Base-by-base conservation (phyloP, 1,284 basidiomycete species). In the Ganoderma resinaceum region DNA sequence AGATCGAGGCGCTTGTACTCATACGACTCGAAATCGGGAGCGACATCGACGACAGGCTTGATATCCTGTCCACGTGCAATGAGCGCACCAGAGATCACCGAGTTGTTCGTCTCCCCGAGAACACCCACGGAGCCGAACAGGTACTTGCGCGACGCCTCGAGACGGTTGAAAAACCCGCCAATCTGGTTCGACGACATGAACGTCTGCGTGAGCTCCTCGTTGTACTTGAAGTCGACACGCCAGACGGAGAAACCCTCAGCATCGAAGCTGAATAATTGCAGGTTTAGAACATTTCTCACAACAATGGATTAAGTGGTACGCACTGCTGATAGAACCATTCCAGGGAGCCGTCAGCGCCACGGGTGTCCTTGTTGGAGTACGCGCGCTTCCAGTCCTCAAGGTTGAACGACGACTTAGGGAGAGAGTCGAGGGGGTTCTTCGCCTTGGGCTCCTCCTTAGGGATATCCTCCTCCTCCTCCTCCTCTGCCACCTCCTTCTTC, bases 341-440 rank as follows among this genome's bases (percentile, higher is more conserved):
- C 31, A 95, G 74, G 59, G 92, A 76, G 68, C 93, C 93, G 62
- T 81, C 90, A 29, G 90, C 73, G 46, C 92, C 93, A 68, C 94
- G 90, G 46, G 97, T 98, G 67, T 98, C 97, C 82, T 93, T 92
- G 92, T 99, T 99, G 76, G 96, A 98, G 88, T 99, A 99, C 68
- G 94, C 92, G 65, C 96, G 91, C 85, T 99, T 99, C 95, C 95
- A 98, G 84, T 98, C 96, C 82, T 99, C 97, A 68, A 99, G 91
- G 85, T 96, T 96, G 86, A 98, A 94, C 18, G 88, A 83, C 23
- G 94, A 95, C 85, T 97, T 97, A 75, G 97, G 95, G 66, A 98
- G 89, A 70, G 87, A 86, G 74, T 98, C 97, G 64, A 98, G 91
- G 38, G 97, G 97, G 89, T 98, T 98, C 89, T 97, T 97, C 68